Percentiles rank a stretch among this genome's conserved stretches.
These are phyloP conservation scores for Plasmopara viticola DNA, from an alignment of 352 stramenopile species.

Conservation along the genomic window DNA sequence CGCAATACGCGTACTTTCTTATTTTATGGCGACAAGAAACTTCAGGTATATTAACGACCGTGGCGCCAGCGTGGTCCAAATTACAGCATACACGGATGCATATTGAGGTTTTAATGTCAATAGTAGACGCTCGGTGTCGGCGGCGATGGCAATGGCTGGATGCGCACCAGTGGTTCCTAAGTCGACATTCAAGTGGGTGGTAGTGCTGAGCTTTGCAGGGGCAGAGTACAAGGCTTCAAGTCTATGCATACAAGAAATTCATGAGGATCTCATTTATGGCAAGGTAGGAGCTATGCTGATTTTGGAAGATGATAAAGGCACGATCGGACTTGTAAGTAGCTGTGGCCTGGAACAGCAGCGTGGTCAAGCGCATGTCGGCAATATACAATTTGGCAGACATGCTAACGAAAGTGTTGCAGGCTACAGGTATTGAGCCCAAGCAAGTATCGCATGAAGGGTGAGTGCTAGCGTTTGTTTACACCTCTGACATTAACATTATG, in stretches of 20 bases:
- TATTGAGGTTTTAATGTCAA: background rate
- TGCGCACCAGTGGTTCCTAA: background rate
- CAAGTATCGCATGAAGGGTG: background rate
- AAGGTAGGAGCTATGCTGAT: background rate
- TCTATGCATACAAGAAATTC: constrained; percentile 2
- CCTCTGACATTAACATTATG: background rate
- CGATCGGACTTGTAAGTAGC: constrained; percentile 2
- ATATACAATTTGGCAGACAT: background rate
- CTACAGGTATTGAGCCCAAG: background rate
- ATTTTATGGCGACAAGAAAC: background rate
- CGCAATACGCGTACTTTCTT: background rate
- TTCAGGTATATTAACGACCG: background rate
- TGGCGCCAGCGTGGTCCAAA: background rate
- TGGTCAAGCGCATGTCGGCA: background rate
- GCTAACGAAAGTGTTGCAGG: background rate
- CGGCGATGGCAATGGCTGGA: background rate
- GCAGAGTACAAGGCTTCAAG: constrained; percentile 3
- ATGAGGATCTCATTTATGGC: background rate
- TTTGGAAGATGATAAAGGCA: constrained; percentile 4
- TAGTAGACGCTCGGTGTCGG: constrained; percentile 1
- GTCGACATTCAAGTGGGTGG: constrained; percentile 2
- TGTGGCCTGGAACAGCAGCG: background rate
- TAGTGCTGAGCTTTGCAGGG: background rate
- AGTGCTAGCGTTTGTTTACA: background rate
- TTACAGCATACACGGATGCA: background rate